A percentile compares a stretch with the other conserved stretches of the same genome.
Conservation (phyloP, 768 basidiomycete genomes). For the Boletus subcaerulescens region DNA sequence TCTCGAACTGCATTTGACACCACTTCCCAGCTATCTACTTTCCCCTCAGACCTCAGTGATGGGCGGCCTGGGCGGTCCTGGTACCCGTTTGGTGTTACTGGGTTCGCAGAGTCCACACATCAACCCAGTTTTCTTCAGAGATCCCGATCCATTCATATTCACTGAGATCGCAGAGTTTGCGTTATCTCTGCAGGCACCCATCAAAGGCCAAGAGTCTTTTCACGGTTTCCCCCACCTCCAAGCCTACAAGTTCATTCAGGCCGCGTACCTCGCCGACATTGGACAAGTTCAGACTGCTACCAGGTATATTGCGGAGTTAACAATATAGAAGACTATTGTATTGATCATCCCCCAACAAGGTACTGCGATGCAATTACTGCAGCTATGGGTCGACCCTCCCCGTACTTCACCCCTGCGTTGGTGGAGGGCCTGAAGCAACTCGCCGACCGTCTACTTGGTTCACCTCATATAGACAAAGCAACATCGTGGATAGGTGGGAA, state of each 20-base stretch:
- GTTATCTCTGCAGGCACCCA: slow-evolving; percentile 62
- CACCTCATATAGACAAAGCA: slow-evolving; percentile 70
- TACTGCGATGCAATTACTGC: slow-evolving; percentile 90
- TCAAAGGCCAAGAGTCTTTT: slow-evolving; percentile 87
- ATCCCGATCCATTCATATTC: slow-evolving; percentile 75
- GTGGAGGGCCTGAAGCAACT: slow-evolving; percentile 75
- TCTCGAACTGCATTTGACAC: slow-evolving; percentile 1
- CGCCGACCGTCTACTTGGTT: slow-evolving; percentile 71
- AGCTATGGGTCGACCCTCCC: slow-evolving; percentile 58
- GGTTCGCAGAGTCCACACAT: slow-evolving; percentile 62
- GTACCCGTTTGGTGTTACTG: slow-evolving; percentile 67
- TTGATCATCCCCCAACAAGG: slow-evolving; percentile 46
- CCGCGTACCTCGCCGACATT: slow-evolving; percentile 71
- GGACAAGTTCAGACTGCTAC: slow-evolving; percentile 77
- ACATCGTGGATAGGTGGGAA: slow-evolving; percentile 87
- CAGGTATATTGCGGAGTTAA: slow-evolving; percentile 44
- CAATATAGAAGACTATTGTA: neutral
- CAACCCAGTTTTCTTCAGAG: slow-evolving; percentile 52
- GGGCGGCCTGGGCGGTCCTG: slow-evolving; percentile 64
- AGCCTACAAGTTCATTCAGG: slow-evolving; percentile 81
- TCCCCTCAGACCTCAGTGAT: slow-evolving; percentile 78
- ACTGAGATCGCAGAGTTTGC: slow-evolving; percentile 94
- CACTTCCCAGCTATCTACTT: slow-evolving; percentile 67
- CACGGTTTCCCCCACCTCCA: slow-evolving; percentile 82
- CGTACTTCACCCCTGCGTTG: slow-evolving; percentile 64